Conservation (phyloP, 1,284 basidiomycete genomes). For the Sanghuangporus baumii region DNA sequence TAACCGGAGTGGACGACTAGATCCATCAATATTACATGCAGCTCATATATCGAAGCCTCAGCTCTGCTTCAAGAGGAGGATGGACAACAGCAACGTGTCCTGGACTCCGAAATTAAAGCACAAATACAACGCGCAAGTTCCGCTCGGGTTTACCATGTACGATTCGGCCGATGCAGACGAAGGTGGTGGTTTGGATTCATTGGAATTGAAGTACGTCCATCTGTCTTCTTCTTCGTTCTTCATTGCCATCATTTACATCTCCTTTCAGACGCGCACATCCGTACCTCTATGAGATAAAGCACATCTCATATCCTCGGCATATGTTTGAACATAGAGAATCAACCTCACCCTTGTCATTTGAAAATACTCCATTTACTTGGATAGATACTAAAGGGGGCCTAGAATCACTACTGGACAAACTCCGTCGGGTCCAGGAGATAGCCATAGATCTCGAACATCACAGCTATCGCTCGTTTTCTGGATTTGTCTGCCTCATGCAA, state of each 20-base stretch:
- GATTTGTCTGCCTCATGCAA: constrained; percentile 94
- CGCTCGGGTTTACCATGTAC: constrained; percentile 56
- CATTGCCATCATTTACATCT: constrained; percentile 11
- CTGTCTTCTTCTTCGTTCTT: constrained; percentile 25
- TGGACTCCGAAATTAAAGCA: constrained; percentile 62
- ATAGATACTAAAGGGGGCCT: constrained; percentile 60
- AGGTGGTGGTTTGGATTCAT: constrained; percentile 18
- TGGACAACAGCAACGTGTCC: constrained; percentile 49
- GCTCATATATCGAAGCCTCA: constrained; percentile 77
- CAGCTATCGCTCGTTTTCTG: constrained; percentile 76
- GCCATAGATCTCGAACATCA: constrained; percentile 96
- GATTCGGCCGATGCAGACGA: constrained; percentile 31
- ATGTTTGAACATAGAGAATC: constrained; percentile 55
- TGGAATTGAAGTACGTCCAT: constrained; percentile 15
- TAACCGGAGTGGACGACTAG: constrained; percentile 36
- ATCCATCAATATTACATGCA: constrained; percentile 64
- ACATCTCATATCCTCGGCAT: constrained; percentile 63
- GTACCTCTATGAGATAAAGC: constrained; percentile 76
- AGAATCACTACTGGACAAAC: constrained; percentile 57
- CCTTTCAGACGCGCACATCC: constrained; percentile 47
- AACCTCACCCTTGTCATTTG: constrained; percentile 51
- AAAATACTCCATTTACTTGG: constrained; percentile 69
- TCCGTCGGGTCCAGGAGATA: constrained; percentile 70
- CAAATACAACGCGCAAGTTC: constrained; percentile 78
- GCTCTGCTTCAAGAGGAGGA: constrained; percentile 52